Evolutionary conservation across 768 basidiomycete genomes (phyloP).

Genomic region (Lactifluus volemus): DNA sequence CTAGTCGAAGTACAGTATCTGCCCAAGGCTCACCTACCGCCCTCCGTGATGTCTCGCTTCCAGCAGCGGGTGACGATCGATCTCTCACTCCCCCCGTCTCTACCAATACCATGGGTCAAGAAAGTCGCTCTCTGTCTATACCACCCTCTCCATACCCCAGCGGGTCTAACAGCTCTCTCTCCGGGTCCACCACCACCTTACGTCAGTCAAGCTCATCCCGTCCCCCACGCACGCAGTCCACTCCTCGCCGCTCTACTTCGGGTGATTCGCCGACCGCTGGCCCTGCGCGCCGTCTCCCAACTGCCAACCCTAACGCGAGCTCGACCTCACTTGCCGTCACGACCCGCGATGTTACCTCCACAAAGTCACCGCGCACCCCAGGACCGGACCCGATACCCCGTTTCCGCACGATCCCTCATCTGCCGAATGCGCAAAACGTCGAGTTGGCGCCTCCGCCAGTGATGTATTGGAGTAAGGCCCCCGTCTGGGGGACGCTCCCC

Average conservation of each 20-base stretch:
- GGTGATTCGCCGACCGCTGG: slow-evolving; percentile 7
- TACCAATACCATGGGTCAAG: background rate
- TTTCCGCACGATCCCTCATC: slow-evolving; percentile 42
- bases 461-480: slow-evolving; percentile 84
- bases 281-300: slow-evolving; percentile 10
- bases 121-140: background rate
- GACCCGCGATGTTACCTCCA: slow-evolving; percentile 20
- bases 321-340: slow-evolving; percentile 16
- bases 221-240: background rate
- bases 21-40: background rate
- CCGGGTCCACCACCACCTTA: slow-evolving; percentile 5
- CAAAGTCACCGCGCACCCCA: slow-evolving; percentile 3
- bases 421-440: slow-evolving; percentile 54
- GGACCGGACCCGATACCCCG: slow-evolving; percentile 26
- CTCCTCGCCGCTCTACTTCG: slow-evolving; percentile 7
- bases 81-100: slow-evolving; percentile 7
- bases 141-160: slow-evolving; percentile 4
- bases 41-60: background rate
- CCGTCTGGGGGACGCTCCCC: slow-evolving; percentile 64
- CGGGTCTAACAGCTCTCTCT: slow-evolving; percentile 1
- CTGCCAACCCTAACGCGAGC: slow-evolving; percentile 11
- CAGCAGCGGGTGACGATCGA: slow-evolving; percentile 2
- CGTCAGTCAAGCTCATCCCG: slow-evolving; percentile 6
- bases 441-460: slow-evolving; percentile 57
- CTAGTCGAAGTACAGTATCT: background rate